Evolutionary conservation across 768 basidiomycete genomes (phyloP).

Genomic region (Naematelia aurantialba): DNA sequence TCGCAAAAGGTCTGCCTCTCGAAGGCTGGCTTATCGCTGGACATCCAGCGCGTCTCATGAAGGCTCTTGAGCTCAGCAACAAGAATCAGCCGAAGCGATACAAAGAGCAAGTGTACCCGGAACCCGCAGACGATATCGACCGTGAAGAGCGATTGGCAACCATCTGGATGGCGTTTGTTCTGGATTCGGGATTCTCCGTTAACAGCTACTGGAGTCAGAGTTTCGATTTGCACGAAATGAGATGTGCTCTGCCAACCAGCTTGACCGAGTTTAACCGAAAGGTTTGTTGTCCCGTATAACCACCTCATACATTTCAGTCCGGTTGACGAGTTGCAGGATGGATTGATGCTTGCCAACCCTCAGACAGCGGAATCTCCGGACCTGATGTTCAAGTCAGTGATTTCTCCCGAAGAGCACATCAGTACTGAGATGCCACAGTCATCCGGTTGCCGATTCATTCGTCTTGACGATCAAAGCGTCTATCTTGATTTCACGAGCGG

Average conservation of each 20-base stretch:
- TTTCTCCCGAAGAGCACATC: background rate
- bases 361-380: slow-evolving; percentile 20
- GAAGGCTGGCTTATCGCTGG: slow-evolving; percentile 38
- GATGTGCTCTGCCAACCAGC: slow-evolving; percentile 25
- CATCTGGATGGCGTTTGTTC: slow-evolving; percentile 37
- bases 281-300: slow-evolving; percentile 9
- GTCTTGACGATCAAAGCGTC: slow-evolving; percentile 30
- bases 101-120: slow-evolving; percentile 28
- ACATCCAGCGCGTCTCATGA: slow-evolving; percentile 26
- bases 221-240: slow-evolving; percentile 29
- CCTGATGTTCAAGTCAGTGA: slow-evolving; percentile 22
- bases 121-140: slow-evolving; percentile 21
- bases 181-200: slow-evolving; percentile 32
- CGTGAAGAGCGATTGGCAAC: slow-evolving; percentile 40
- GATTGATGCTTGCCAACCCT: slow-evolving; percentile 20
- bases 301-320: background rate
- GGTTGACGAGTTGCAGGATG: slow-evolving; percentile 5
- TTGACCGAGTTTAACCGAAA: slow-evolving; percentile 13
- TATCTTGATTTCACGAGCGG: slow-evolving; percentile 14
- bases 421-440: slow-evolving; percentile 14
- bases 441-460: slow-evolving; percentile 33
- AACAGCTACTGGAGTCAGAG: slow-evolving; percentile 31
- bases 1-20: slow-evolving; percentile 32
- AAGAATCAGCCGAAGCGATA: slow-evolving; percentile 13
- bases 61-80: slow-evolving; percentile 33